Percentiles rank a stretch among this genome's conserved stretches.
Conservation (phyloP, 192 early-diverging fungal genomes). For the Linnemannia zychae region DNA sequence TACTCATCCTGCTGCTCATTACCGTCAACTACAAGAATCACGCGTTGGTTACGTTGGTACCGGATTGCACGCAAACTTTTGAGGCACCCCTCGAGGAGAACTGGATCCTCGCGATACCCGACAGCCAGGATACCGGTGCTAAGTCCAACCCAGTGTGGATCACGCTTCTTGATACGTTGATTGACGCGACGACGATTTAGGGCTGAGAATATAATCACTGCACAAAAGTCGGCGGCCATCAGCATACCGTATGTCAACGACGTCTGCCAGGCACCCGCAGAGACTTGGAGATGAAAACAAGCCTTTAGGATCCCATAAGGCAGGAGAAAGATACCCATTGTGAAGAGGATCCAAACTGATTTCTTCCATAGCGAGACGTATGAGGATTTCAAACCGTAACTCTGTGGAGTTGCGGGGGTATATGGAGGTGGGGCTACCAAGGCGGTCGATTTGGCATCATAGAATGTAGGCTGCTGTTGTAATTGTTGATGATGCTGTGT, state of each 20-base stretch:
- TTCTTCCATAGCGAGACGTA: slow-evolving; percentile 45
- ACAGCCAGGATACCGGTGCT: slow-evolving; percentile 46
- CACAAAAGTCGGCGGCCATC: slow-evolving; percentile 51
- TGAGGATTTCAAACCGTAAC: slow-evolving; percentile 37
- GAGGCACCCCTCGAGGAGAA: slow-evolving; percentile 41
- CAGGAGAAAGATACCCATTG: slow-evolving; percentile 31
- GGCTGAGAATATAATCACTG: slow-evolving; percentile 42
- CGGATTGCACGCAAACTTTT: slow-evolving; percentile 44
- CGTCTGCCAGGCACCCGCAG: slow-evolving; percentile 52
- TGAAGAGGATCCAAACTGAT: slow-evolving; percentile 28
- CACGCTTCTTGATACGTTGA: slow-evolving; percentile 35
- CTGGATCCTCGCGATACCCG: slow-evolving; percentile 48
- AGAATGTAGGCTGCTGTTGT: background rate
- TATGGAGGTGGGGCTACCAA: slow-evolving; percentile 15
- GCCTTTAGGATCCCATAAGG: slow-evolving; percentile 43
- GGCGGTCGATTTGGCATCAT: background rate
- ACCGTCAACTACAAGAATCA: slow-evolving; percentile 39
- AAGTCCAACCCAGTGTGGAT: slow-evolving; percentile 44
- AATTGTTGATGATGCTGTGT: too few relatives aligned
- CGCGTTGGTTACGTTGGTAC: slow-evolving; percentile 45
- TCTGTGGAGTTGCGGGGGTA: background rate
- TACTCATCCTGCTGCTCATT: slow-evolving; percentile 51
- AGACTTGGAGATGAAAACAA: slow-evolving; percentile 49
- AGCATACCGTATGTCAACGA: slow-evolving; percentile 51
- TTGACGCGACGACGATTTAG: slow-evolving; percentile 42